A percentile compares a stretch with the other conserved stretches of the same genome.
Evolutionary conservation across 352 stramenopile species (phyloP).

Genomic region (Pythium scleroteichum): DNA sequence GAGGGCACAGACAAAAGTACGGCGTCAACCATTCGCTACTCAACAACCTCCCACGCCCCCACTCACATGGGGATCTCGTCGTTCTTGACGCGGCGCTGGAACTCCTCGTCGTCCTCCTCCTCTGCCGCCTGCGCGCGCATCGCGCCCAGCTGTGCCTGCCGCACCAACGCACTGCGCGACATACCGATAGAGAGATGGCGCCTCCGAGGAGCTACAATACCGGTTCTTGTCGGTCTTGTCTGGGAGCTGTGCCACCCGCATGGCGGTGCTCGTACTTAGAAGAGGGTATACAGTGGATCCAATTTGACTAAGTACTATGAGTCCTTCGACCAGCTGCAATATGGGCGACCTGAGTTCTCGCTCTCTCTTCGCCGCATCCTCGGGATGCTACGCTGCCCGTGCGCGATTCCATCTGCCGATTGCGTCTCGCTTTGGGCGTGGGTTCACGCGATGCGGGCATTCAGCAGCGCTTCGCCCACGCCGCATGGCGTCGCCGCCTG

Average conservation of each 20-base stretch:
- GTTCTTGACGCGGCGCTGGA: slow-evolving; percentile 62
- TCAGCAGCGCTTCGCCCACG: too few relatives aligned
- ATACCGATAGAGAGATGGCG: slow-evolving; percentile 28
- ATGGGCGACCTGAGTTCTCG: not conserved
- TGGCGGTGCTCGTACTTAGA: too few relatives aligned
- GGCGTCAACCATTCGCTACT: not conserved
- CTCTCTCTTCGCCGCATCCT: too few relatives aligned
- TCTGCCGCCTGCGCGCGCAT: slow-evolving; percentile 41
- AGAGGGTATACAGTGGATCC: too few relatives aligned
- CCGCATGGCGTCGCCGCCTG: too few relatives aligned
- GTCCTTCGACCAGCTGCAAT: not conserved
- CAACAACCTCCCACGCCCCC: not conserved
- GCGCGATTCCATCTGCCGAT: not conserved
- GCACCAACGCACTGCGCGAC: slow-evolving; percentile 76
- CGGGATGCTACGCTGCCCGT: not conserved
- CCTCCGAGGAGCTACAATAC: too few relatives aligned
- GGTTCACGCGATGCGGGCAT: not conserved
- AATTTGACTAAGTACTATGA: too few relatives aligned
- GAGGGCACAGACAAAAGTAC: not conserved
- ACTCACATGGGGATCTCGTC: slow-evolving; percentile 79
- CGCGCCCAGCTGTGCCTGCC: slow-evolving; percentile 52
- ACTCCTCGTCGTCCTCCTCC: slow-evolving; percentile 42
- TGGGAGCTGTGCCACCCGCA: too few relatives aligned
- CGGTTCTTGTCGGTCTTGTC: too few relatives aligned
- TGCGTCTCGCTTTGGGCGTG: not conserved